A percentile compares a stretch with the other conserved stretches of the same genome.
These are phyloP conservation scores for Xanthoconium separans DNA, from an alignment of 1,284 basidiomycete genomes.

Conservation along the genomic window DNA sequence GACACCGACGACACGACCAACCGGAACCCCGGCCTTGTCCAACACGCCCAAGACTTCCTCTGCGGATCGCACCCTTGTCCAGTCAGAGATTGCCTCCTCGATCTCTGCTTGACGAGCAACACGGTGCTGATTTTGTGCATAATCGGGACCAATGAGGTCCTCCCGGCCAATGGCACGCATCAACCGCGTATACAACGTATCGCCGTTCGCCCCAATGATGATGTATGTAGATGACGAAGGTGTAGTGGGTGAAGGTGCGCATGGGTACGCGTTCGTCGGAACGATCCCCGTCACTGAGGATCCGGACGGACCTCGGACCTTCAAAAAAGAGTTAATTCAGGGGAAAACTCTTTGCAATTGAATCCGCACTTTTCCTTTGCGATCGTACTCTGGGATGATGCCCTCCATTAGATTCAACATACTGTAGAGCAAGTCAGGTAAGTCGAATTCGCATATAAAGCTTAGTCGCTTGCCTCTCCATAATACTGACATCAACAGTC, in stretches of 20 bases:
- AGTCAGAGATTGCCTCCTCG: conserved; percentile 57
- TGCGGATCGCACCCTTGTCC: conserved; percentile 49
- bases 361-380: conserved; percentile 54
- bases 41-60: conserved; percentile 46
- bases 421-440: conserved; percentile 25
- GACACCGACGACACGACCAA: conserved; percentile 60
- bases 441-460: neutral
- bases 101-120: conserved; percentile 58
- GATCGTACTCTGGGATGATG: conserved; percentile 72
- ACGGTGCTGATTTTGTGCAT: conserved; percentile 61
- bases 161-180: conserved; percentile 58
- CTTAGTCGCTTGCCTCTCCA: conserved; percentile 52
- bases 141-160: conserved; percentile 56
- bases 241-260: conserved; percentile 44
- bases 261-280: conserved; percentile 71
- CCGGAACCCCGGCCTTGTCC: conserved; percentile 52
- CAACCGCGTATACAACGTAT: conserved; percentile 63
- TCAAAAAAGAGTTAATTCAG: neutral
- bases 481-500: conserved; percentile 72
- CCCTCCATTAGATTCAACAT: conserved; percentile 78
- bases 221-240: conserved; percentile 51
- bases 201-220: conserved; percentile 70
- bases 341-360: neutral
- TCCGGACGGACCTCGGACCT: conserved; percentile 69
- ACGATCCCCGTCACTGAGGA: conserved; percentile 73